phyloP scores from a whole-genome alignment of 495 filamentous ascomycete genomes.

The Neurospora sp. region DNA sequence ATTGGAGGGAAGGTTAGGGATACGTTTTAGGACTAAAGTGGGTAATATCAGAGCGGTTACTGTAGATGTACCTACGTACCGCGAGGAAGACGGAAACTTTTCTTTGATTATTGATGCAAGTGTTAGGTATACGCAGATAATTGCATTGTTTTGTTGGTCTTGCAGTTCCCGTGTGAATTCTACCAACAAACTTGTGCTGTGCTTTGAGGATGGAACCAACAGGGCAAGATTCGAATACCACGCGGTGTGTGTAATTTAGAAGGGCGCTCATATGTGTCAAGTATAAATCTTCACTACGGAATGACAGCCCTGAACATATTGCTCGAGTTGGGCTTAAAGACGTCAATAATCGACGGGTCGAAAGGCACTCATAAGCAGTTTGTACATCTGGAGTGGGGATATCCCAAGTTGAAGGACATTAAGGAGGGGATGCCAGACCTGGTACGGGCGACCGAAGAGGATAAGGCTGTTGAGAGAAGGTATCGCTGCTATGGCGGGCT shows the following conservation, averaged over 20 bases:
- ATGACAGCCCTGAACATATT: not conserved
- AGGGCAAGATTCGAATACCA: not conserved
- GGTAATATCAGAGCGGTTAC: not conserved
- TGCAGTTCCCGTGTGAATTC: not conserved
- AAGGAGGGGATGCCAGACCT: too few relatives aligned
- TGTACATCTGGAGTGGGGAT: too few relatives aligned
- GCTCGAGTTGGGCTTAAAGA: too few relatives aligned
- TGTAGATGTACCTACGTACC: not conserved
- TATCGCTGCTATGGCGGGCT: too few relatives aligned
- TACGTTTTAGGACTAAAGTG: not conserved
- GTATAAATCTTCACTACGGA: not conserved
- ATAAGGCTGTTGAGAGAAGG: too few relatives aligned
- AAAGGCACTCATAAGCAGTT: too few relatives aligned
- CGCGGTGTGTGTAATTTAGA: not conserved
- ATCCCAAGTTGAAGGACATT: too few relatives aligned
- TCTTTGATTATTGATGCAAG: not conserved
- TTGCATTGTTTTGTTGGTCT: not conserved
- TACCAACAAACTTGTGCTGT: not conserved
- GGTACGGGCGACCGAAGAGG: too few relatives aligned
- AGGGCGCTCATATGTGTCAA: not conserved
- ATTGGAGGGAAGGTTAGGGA: not conserved
- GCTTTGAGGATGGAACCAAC: not conserved
- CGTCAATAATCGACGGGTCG: too few relatives aligned
- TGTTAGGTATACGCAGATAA: not conserved
- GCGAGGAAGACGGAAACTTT: not conserved